Percentiles rank a stretch among this genome's conserved stretches.
These are phyloP conservation scores for Rubroboletus pulcherrimus DNA, from an alignment of 768 basidiomycete species.

Conservation along the genomic window DNA sequence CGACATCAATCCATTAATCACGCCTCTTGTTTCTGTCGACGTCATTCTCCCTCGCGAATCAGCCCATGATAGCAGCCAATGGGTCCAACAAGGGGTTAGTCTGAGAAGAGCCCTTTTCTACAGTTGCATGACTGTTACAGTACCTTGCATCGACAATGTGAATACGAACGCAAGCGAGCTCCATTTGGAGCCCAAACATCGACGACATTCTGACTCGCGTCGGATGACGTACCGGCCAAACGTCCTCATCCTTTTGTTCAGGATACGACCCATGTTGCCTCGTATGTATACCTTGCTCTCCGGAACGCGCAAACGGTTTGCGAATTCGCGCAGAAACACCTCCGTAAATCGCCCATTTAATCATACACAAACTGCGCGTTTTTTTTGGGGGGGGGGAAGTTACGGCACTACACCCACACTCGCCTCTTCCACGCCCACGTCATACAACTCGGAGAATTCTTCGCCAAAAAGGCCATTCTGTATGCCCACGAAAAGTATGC, in stretches of 20 bases:
- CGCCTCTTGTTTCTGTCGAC: no score
- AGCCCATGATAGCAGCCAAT: no score
- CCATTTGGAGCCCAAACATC: neutral
- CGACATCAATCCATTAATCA: no score
- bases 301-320: neutral
- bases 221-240: neutral
- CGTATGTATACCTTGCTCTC: neutral
- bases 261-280: neutral
- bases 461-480: neutral
- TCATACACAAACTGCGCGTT: no score
- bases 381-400: no score
- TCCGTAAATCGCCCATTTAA: neutral
- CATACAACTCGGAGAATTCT: constrained; percentile 1
- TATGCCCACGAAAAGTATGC: constrained; percentile 1
- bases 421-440: no score
- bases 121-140: neutral
- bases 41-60: no score
- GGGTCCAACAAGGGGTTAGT: no score
- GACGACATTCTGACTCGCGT: neutral
- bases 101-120: neutral
- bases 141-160: neutral
- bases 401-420: no score
- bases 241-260: neutral
- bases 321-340: no score
- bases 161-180: neutral